A percentile compares a stretch with the other conserved stretches of the same genome.
Evolutionary conservation across 2,329 filamentous ascomycete species (phyloP).

Genomic region (Myriosclerotinia curreyana): DNA sequence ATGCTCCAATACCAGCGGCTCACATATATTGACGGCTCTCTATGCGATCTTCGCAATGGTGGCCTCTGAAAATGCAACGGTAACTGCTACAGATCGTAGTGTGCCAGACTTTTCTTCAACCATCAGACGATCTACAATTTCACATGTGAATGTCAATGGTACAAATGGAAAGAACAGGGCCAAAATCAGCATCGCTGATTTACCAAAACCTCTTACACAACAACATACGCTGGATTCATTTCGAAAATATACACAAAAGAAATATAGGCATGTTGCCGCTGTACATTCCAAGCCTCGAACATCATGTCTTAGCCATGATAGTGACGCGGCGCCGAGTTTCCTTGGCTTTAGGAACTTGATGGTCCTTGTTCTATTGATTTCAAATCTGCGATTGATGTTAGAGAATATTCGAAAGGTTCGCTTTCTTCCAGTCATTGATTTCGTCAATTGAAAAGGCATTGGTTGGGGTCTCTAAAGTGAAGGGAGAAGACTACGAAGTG

Average conservation of each 20-base stretch:
- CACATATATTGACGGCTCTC: neutral
- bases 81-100: slow-evolving; percentile 28
- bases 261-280: slow-evolving; percentile 90
- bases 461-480: neutral
- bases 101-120: slow-evolving; percentile 22
- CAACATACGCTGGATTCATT: slow-evolving; percentile 22
- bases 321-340: slow-evolving; percentile 72
- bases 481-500: neutral
- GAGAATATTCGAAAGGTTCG: slow-evolving; percentile 58
- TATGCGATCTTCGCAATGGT: slow-evolving; percentile 26
- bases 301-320: slow-evolving; percentile 85
- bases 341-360: slow-evolving; percentile 93
- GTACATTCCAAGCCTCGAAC: slow-evolving; percentile 70
- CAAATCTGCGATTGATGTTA: slow-evolving; percentile 89
- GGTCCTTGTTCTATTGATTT: slow-evolving; percentile 88
- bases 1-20: slow-evolving; percentile 4
- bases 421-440: neutral
- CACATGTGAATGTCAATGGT: slow-evolving; percentile 27
- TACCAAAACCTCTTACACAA: slow-evolving; percentile 33
- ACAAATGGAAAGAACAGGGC: slow-evolving; percentile 15
- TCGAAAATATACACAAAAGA: slow-evolving; percentile 47
- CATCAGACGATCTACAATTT: slow-evolving; percentile 32
- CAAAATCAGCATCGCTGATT: slow-evolving; percentile 21
- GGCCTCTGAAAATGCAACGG: slow-evolving; percentile 31
- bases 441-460: slow-evolving; percentile 2